Base-by-base conservation (phyloP, 257 asterid species). In the Mentha longifolia region DNA sequence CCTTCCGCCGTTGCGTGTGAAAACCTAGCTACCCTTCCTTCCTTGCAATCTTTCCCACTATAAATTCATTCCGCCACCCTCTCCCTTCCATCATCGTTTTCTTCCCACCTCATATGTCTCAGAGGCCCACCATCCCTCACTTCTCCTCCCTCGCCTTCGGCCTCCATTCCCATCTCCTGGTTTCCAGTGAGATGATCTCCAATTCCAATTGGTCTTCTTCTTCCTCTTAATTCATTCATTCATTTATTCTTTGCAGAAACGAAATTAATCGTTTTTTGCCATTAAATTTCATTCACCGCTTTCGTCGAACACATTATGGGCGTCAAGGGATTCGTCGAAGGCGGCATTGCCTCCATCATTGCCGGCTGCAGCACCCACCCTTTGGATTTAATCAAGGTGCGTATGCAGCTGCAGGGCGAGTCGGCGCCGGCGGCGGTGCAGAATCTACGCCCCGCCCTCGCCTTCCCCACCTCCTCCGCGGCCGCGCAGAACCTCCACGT, bases 301-400 rank as follows among this genome's bases (percentile, higher is more conserved):
- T 64, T 64, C 8, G 9, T 45, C 69, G 56, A 64, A 43, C 68
- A 63, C 54, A 12, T 63, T 28, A 91, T 92, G 98, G 98, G 98
- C 70, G 47, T 81, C 9, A 92, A 89, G 47, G 96, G 98, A 74
- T 92, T 92, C 79, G 88, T 84, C 61, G 98, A 92, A 81, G 98
- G 98, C 13, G 98, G 98, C 46, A 80, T 92, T 61, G 97, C 98
- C 30, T 89, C 98, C 5, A 89, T 92, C 33, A 73, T 92, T 31
- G 98, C 98, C 0, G 98, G 98, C 0, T 92, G 98, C 70, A 79
- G 85, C 47, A 92, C 98, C 3, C 98, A 92, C 67, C 97, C 98
- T 0, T 78, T 92, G 1, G 97, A 92, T 84, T 64, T 92, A 14
- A 83, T 92, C 57, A 92, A 92, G 79, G 98, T 92, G 47, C 86